Percentiles rank a stretch among this genome's conserved stretches.
Evolutionary conservation across 106 monocot genomes (phyloP).

Genomic region (Posidonia australis): DNA sequence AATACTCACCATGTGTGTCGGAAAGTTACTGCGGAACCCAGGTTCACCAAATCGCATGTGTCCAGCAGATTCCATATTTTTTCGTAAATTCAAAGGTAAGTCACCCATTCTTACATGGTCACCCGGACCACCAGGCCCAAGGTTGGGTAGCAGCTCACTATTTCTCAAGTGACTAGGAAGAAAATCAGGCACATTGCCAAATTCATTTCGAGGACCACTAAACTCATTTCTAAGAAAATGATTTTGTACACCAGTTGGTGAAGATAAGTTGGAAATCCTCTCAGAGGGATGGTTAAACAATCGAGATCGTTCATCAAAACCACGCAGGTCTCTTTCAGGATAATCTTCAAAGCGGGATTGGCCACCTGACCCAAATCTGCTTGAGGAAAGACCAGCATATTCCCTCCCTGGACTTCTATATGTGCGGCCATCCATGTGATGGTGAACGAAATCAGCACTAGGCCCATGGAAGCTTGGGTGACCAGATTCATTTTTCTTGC

Average conservation of each 20-base stretch:
- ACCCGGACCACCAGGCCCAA: conserved; percentile 10
- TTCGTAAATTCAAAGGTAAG: conserved; percentile 5
- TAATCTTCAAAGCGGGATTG: conserved; percentile 7
- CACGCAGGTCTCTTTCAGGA: conserved; percentile 10
- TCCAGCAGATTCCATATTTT: neutral
- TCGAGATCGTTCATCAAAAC: conserved; percentile 18
- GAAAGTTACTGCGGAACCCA: conserved; percentile 9
- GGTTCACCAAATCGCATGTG: conserved; percentile 25
- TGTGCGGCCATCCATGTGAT: conserved; percentile 24
- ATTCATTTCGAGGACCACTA: neutral
- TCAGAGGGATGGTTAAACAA: conserved; percentile 9
- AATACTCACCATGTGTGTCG: conserved; percentile 5
- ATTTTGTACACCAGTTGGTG: neutral
- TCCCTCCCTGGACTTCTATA: conserved; percentile 35
- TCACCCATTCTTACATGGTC: conserved; percentile 10
- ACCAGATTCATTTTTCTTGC: conserved; percentile 22
- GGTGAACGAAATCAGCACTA: conserved; percentile 35
- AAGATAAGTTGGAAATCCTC: neutral
- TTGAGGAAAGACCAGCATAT: conserved; percentile 2
- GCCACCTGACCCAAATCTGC: conserved; percentile 9
- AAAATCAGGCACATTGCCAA: conserved; percentile 10
- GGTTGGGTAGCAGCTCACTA: conserved; percentile 10
- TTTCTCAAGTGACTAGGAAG: conserved; percentile 12
- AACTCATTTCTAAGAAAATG: neutral
- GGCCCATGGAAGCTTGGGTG: conserved; percentile 22